Evolutionary conservation across 495 filamentous ascomycete genomes (phyloP).

Genomic region (Cenococcum geophilum): DNA sequence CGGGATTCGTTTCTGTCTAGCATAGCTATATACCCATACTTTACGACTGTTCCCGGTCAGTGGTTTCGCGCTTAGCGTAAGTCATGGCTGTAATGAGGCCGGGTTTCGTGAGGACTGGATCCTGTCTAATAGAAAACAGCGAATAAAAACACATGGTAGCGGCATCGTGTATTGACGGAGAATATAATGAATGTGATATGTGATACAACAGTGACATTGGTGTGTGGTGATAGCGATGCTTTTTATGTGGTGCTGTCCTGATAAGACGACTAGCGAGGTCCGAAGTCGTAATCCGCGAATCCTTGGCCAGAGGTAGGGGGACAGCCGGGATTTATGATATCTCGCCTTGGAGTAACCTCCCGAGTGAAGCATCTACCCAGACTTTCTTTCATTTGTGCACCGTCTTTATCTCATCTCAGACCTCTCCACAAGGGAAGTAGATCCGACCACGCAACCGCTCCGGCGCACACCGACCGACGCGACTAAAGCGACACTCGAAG

Average conservation of each 20-base stretch:
- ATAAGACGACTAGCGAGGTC: conserved; percentile 15
- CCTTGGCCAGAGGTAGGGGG: neutral
- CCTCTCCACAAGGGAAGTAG: too few species aligned
- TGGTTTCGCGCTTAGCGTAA: neutral
- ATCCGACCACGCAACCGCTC: too few species aligned
- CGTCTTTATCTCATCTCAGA: neutral
- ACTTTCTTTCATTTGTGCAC: neutral
- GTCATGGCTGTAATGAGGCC: neutral
- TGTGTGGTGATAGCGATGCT: conserved; percentile 24
- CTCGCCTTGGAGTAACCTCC: neutral
- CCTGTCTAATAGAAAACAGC: neutral
- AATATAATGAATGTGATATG: too few species aligned
- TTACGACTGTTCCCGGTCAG: conserved; percentile 1
- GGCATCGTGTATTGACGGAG: neutral
- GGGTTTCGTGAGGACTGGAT: neutral
- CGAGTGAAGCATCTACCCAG: neutral
- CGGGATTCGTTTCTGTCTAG: conserved; percentile 10
- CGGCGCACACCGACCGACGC: too few species aligned
- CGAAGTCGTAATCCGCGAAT: neutral
- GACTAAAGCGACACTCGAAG: neutral
- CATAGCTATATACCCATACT: conserved; percentile 34
- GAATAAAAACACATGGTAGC: neutral
- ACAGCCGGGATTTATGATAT: neutral
- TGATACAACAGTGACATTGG: neutral
- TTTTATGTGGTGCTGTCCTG: conserved; percentile 21